phyloP scores from a whole-genome alignment of 2,329 filamentous ascomycete genomes.

The Trichoderma hamatum region DNA sequence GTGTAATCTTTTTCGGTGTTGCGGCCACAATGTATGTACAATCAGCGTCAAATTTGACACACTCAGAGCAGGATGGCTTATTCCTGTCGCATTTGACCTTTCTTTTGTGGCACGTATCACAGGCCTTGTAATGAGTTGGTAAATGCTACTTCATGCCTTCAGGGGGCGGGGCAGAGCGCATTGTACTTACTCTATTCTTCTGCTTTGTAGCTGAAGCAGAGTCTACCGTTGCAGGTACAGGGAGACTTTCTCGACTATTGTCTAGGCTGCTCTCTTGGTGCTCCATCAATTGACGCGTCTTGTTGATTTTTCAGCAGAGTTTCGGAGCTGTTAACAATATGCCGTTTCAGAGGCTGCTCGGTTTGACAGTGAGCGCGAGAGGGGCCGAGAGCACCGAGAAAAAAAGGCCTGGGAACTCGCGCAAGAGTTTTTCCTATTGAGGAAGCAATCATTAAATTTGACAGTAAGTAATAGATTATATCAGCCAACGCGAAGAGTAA shows the following conservation, averaged over 20 bases:
- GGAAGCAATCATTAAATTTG: background rate
- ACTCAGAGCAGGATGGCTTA: background rate
- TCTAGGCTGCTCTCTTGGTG: background rate
- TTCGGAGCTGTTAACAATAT: background rate
- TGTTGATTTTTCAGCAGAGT: background rate
- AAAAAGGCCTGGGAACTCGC: too few relatives aligned
- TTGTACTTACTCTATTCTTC: constrained; percentile 6
- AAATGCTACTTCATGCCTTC: background rate
- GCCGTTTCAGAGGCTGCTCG: too few relatives aligned
- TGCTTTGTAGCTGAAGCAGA: background rate
- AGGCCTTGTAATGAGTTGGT: background rate
- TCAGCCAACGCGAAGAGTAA: background rate
- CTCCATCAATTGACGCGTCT: background rate
- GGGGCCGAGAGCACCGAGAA: background rate
- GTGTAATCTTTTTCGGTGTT: constrained; percentile 6
- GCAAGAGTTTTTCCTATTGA: background rate
- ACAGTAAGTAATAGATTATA: background rate
- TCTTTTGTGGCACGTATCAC: constrained; percentile 9
- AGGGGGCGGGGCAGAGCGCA: background rate
- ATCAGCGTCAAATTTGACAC: background rate
- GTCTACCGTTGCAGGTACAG: too few relatives aligned
- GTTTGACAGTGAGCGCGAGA: background rate
- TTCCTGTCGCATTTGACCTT: constrained; percentile 18
- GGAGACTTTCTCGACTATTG: background rate
- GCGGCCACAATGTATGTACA: constrained; percentile 7